Conservation (phyloP, 2,329 filamentous ascomycete species). For the Fusarium azukiicola region DNA sequence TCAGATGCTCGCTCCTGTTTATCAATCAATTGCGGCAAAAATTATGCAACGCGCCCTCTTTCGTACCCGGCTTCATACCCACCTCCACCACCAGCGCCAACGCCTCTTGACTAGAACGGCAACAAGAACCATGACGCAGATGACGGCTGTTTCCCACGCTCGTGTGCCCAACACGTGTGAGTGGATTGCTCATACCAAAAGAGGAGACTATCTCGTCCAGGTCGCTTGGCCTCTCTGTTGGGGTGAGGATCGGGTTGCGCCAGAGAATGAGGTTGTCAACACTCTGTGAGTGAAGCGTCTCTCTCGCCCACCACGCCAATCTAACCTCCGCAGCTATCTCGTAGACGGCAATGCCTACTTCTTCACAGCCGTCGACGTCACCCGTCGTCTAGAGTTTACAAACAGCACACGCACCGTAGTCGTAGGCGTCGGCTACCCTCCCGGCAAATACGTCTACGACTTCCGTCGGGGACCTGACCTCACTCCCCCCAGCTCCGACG, state of each 20-base stretch:
- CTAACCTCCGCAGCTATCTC: slow-evolving; percentile 54
- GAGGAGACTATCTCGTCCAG: slow-evolving; percentile 58
- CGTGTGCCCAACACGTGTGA: slow-evolving; percentile 55
- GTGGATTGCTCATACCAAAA: slow-evolving; percentile 50
- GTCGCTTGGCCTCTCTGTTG: slow-evolving; percentile 57
- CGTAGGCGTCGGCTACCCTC: slow-evolving; percentile 60
- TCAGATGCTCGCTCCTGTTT: slow-evolving; percentile 29
- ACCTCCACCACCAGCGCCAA: neutral
- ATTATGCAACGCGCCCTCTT: slow-evolving; percentile 44
- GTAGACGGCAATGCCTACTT: slow-evolving; percentile 62
- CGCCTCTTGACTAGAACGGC: neutral
- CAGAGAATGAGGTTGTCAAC: slow-evolving; percentile 49
- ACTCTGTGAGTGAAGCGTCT: slow-evolving; percentile 51
- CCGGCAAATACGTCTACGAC: slow-evolving; percentile 54
- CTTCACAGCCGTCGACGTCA: slow-evolving; percentile 58
- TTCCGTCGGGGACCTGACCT: slow-evolving; percentile 56
- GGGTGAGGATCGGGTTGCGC: slow-evolving; percentile 50
- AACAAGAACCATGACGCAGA: slow-evolving; percentile 33
- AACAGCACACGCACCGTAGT: slow-evolving; percentile 55
- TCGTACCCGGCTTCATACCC: slow-evolving; percentile 28
- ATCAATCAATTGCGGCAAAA: slow-evolving; percentile 45
- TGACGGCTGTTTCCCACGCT: slow-evolving; percentile 40
- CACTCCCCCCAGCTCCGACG: slow-evolving; percentile 53
- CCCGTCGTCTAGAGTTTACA: slow-evolving; percentile 51
- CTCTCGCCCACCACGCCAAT: neutral